Percentiles rank a stretch among this genome's conserved stretches.
phyloP scores from a whole-genome alignment of 2,329 filamentous ascomycete species.

The Aspergillus intermedius region DNA sequence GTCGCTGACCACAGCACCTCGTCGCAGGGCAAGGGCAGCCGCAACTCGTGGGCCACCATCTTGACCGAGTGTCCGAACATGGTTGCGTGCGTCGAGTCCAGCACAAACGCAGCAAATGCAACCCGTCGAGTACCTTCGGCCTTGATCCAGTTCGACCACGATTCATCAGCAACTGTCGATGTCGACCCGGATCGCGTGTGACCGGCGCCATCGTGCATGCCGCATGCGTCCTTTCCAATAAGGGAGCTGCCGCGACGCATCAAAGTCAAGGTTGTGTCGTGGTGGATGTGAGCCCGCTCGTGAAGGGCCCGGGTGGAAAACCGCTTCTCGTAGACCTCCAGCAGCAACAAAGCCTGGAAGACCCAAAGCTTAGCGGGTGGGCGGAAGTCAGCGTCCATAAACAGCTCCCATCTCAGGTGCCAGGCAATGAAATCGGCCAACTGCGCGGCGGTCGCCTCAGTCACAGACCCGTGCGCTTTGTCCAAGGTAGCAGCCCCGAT shows the following conservation, averaged over 20 bases:
- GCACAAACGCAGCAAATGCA: constrained; percentile 88
- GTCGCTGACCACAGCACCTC: constrained; percentile 88
- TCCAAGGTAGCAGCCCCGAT: constrained; percentile 88
- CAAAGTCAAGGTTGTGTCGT: constrained; percentile 87
- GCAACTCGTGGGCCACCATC: constrained; percentile 95
- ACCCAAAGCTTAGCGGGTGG: constrained; percentile 94
- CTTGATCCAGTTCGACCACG: constrained; percentile 94
- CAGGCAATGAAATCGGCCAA: constrained; percentile 85
- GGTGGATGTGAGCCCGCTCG: constrained; percentile 92
- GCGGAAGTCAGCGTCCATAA: constrained; percentile 81
- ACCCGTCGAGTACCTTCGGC: constrained; percentile 84
- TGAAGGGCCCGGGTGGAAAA: constrained; percentile 87
- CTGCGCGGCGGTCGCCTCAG: constrained; percentile 71
- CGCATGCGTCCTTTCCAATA: constrained; percentile 69
- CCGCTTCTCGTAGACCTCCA: constrained; percentile 97
- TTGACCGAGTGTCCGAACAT: constrained; percentile 97
- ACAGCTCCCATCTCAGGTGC: constrained; percentile 93
- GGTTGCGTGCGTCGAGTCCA: constrained; percentile 92
- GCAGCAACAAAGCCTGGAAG: constrained; percentile 80
- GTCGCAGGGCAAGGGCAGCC: constrained; percentile 83
- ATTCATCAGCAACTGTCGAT: constrained; percentile 70
- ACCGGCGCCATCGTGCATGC: constrained; percentile 40
- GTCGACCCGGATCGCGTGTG: constrained; percentile 37
- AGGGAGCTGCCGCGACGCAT: constrained; percentile 92
- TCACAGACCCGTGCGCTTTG: constrained; percentile 68